Percentiles rank a stretch among this genome's conserved stretches.
Evolutionary conservation across 768 basidiomycete species (phyloP).

Genomic region (Panus rudis): DNA sequence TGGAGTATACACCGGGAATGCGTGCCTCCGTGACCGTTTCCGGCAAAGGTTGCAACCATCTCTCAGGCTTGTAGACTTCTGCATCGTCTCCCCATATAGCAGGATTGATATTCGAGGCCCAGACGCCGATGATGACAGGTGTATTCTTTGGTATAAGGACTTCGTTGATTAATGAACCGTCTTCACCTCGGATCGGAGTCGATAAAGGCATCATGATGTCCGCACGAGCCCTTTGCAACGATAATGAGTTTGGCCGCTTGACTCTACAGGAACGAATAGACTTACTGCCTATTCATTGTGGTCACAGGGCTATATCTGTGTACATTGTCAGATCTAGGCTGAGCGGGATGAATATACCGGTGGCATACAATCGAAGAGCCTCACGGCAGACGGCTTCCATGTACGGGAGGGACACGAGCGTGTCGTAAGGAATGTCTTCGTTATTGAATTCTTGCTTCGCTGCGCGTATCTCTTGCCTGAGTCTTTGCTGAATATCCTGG

Average conservation of each 20-base stretch:
- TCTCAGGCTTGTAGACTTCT: constrained; percentile 51
- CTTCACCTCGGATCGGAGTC: constrained; percentile 35
- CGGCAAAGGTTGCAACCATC: constrained; percentile 42
- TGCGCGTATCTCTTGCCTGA: constrained; percentile 6
- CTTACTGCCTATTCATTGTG: background rate
- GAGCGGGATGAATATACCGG: background rate
- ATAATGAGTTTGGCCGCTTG: background rate
- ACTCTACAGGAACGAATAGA: background rate
- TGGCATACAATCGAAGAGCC: constrained; percentile 1
- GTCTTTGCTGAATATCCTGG: constrained; percentile 9
- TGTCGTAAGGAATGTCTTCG: background rate
- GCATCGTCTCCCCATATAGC: constrained; percentile 57
- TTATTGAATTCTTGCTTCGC: background rate
- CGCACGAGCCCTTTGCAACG: constrained; percentile 22
- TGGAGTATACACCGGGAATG: constrained; percentile 18
- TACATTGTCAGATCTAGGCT: background rate
- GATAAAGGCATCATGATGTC: constrained; percentile 59
- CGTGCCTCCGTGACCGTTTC: constrained; percentile 10
- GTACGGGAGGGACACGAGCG: constrained; percentile 6
- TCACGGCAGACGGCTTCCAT: constrained; percentile 9
- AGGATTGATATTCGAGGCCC: constrained; percentile 41
- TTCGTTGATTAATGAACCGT: constrained; percentile 32
- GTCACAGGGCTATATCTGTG: background rate
- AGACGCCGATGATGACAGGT: constrained; percentile 34
- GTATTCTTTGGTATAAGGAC: constrained; percentile 44